Evolutionary conservation across 305 asterid species (phyloP).

Genomic region (Lippia alba): DNA sequence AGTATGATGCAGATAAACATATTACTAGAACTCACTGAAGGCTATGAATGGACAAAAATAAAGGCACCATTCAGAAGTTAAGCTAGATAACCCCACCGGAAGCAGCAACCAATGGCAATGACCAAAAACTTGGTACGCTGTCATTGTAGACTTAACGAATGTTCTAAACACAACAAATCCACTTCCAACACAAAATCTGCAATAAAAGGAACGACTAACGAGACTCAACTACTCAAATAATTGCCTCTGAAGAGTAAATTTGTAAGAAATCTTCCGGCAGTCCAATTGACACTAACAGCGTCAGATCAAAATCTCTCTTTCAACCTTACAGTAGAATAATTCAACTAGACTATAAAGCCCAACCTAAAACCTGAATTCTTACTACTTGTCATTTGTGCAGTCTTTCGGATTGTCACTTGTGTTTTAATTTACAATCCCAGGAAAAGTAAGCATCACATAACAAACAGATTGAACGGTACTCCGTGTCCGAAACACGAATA

Average conservation of each 20-base stretch:
- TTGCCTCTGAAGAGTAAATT: neutral
- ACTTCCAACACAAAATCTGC: neutral
- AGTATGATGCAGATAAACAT: neutral
- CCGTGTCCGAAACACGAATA: neutral
- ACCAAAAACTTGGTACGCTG: neutral
- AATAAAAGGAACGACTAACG: neutral
- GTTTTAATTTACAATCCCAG: conserved; percentile 2
- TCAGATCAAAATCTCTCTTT: neutral
- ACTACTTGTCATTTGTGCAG: neutral
- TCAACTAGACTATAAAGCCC: conserved; percentile 15
- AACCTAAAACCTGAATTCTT: conserved; percentile 16
- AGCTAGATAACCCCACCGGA: neutral
- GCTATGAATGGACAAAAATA: neutral
- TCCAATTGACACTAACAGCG: conserved; percentile 3
- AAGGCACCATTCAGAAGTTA: neutral
- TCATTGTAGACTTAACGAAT: conserved; percentile 6
- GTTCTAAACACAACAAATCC: conserved; percentile 1
- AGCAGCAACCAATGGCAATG: neutral
- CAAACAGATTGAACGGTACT: neutral
- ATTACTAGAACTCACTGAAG: neutral
- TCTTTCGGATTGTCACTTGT: neutral
- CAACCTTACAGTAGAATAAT: neutral
- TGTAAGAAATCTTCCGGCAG: neutral
- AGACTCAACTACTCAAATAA: neutral
- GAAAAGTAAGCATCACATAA: neutral